Conservation (phyloP, 2,329 filamentous ascomycete species). For the Penicillium sp. region DNA sequence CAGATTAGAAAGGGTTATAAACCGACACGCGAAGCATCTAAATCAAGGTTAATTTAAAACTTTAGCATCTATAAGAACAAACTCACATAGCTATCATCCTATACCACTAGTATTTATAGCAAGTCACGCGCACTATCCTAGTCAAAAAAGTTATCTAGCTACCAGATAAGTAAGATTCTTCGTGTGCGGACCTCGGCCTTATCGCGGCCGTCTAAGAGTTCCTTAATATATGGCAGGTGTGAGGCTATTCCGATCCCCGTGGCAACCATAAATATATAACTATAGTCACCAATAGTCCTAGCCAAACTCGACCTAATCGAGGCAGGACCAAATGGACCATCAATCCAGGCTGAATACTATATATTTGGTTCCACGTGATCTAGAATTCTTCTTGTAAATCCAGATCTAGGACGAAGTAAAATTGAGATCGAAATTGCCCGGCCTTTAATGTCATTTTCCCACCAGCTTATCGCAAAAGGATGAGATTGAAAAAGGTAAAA, state of each 20-base stretch:
- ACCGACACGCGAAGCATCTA: constrained; percentile 17
- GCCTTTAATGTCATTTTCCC: constrained; percentile 6
- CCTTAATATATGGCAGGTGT: constrained; percentile 36
- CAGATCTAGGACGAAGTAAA: constrained; percentile 9
- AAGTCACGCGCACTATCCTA: constrained; percentile 20
- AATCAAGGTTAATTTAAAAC: not conserved
- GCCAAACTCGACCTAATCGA: not conserved
- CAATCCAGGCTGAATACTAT: constrained; percentile 8
- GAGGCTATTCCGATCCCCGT: constrained; percentile 38
- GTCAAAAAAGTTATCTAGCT: constrained; percentile 24
- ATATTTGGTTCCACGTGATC: constrained; percentile 3
- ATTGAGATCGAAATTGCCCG: constrained; percentile 10
- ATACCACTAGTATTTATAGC: constrained; percentile 19
- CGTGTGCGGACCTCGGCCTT: constrained; percentile 21
- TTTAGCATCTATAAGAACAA: not conserved
- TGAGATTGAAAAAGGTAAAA: constrained; percentile 10
- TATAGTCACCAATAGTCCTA: constrained; percentile 18
- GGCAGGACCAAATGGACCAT: constrained; percentile 10
- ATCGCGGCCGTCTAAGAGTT: constrained; percentile 32
- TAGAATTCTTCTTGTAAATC: constrained; percentile 8
- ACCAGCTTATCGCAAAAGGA: constrained; percentile 10
- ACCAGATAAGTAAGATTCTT: constrained; percentile 31
- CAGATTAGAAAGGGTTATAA: constrained; percentile 7
- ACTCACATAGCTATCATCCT: constrained; percentile 22
- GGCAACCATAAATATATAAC: constrained; percentile 35